Evolutionary conservation across 176 grass and related monocot genomes (phyloP).

Genomic region (Oryza meyeriana): DNA sequence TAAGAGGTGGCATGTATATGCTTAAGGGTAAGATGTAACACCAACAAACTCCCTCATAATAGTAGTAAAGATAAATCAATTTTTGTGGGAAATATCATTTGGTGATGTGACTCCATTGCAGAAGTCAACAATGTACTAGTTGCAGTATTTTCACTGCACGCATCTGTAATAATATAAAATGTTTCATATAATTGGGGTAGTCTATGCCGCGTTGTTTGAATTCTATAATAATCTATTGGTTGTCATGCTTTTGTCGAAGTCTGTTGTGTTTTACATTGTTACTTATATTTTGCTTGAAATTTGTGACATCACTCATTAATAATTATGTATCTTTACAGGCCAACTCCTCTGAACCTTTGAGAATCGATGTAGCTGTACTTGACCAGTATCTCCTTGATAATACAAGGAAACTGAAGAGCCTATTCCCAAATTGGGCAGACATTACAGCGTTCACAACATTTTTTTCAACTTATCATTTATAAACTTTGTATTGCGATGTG

Average conservation of each 20-base stretch:
- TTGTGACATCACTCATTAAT: constrained; percentile 8
- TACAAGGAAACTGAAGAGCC: constrained; percentile 60
- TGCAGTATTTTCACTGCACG: not conserved
- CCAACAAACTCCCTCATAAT: not conserved
- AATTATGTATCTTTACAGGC: constrained; percentile 46
- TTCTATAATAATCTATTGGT: not conserved
- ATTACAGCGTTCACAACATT: constrained; percentile 80
- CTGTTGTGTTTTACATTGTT: not conserved
- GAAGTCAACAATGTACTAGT: not conserved
- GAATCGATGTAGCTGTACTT: constrained; percentile 83
- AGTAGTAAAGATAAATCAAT: not conserved
- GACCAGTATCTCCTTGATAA: constrained; percentile 77
- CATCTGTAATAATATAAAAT: not conserved
- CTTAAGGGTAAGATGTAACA: not conserved
- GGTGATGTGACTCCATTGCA: not conserved
- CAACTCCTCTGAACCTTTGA: constrained; percentile 60
- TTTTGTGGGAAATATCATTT: not conserved
- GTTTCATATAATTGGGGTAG: not conserved
- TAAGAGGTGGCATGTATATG: not conserved
- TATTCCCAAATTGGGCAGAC: constrained; percentile 90
- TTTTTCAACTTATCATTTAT: constrained; percentile 79
- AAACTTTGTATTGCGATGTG: constrained; percentile 14
- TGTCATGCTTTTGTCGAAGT: not conserved
- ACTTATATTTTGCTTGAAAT: not conserved
- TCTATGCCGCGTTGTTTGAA: not conserved